Conservation (phyloP, 768 basidiomycete species). For the Podaxis mareebaensis region DNA sequence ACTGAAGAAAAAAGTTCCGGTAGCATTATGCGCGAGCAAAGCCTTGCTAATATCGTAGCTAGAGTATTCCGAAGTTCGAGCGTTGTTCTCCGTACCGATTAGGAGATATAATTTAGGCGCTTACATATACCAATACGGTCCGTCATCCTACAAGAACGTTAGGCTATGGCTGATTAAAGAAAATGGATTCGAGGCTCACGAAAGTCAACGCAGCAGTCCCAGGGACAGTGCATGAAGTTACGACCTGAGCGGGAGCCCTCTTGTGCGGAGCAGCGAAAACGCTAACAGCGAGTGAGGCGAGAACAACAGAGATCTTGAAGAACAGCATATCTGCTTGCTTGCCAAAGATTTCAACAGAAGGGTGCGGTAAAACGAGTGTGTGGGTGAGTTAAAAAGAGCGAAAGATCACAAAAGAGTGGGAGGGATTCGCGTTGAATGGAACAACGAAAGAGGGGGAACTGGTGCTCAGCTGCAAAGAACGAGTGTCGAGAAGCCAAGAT, state of each 20-base stretch:
- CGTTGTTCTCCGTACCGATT: background rate
- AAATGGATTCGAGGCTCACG: conserved; percentile 24
- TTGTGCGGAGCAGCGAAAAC: conserved; percentile 16
- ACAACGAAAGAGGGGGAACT: background rate
- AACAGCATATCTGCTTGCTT: conserved; percentile 7
- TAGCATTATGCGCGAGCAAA: conserved; percentile 32
- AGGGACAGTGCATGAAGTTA: conserved; percentile 34
- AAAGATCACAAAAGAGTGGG: background rate
- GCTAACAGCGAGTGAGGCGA: conserved; percentile 14
- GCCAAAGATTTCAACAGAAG: background rate
- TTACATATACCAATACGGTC: conserved; percentile 39
- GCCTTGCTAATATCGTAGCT: conserved; percentile 37
- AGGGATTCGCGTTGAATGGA: background rate
- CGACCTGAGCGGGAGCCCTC: conserved; percentile 30
- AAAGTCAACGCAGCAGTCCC: conserved; percentile 44
- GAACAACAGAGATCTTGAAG: conserved; percentile 10
- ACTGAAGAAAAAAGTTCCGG: conserved; percentile 49
- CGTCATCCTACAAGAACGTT: conserved; percentile 37
- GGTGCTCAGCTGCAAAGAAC: background rate
- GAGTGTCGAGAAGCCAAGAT: background rate
- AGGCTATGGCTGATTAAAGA: background rate
- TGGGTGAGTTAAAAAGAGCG: background rate
- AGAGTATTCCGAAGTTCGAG: background rate
- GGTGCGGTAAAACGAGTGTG: background rate
- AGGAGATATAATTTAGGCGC: conserved; percentile 7